These are phyloP conservation scores for Trichosanthes cucumerina DNA, from an alignment of 306 rosid genomes.

Conservation along the genomic window DNA sequence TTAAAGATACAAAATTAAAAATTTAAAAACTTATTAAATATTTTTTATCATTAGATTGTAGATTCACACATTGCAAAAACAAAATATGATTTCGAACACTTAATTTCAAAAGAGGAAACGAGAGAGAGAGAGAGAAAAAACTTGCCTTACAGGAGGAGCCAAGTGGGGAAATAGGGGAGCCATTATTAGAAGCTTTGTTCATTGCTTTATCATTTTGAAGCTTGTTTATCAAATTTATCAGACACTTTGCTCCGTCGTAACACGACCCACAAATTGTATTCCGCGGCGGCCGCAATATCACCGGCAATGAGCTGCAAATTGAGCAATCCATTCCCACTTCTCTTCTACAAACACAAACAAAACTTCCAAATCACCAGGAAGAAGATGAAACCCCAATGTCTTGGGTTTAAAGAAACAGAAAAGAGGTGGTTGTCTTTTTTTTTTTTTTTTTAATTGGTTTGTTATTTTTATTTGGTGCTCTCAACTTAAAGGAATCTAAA, in stretches of 20 bases:
- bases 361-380: not conserved
- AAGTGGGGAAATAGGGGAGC: not conserved
- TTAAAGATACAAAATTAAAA: too few relatives aligned
- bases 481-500: not conserved
- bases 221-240: constrained; percentile 38
- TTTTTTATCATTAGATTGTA: too few relatives aligned
- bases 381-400: not conserved
- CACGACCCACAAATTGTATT: constrained; percentile 67
- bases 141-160: constrained; percentile 56
- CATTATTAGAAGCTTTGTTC: not conserved
- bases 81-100: not conserved
- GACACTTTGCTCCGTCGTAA: constrained; percentile 63
- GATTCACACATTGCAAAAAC: not conserved
- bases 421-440: not conserved
- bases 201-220: constrained; percentile 27
- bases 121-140: not conserved
- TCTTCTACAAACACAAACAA: not conserved
- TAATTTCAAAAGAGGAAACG: too few relatives aligned
- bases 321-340: constrained; percentile 54
- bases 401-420: not conserved
- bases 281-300: constrained; percentile 71
- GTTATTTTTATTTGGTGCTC: not conserved
- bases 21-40: too few relatives aligned
- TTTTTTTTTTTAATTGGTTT: not conserved
- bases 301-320: constrained; percentile 63